Conservation (phyloP, 257 asterid genomes). For the Parsonsia alboflavescens region DNA sequence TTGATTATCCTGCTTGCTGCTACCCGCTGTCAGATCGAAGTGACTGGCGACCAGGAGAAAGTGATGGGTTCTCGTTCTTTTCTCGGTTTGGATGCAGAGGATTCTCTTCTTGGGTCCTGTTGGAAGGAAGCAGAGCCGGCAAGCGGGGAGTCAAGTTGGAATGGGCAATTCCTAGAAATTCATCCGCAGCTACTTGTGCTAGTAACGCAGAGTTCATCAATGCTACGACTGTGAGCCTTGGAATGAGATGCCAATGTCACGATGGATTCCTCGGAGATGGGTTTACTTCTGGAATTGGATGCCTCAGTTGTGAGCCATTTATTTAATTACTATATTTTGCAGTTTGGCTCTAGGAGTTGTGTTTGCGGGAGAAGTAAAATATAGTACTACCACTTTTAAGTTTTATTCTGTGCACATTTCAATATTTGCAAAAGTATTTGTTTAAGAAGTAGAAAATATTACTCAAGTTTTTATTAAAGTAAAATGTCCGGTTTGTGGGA, state of each 20-base stretch:
- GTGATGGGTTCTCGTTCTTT: slow-evolving; percentile 33
- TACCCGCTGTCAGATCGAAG: slow-evolving; percentile 46
- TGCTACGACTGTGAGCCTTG: slow-evolving; percentile 45
- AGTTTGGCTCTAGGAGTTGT: neutral
- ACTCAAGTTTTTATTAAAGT: too few relatives aligned
- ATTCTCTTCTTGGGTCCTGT: slow-evolving; percentile 48
- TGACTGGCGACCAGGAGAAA: slow-evolving; percentile 37
- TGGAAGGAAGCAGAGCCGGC: slow-evolving; percentile 33
- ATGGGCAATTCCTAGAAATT: slow-evolving; percentile 58
- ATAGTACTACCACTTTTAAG: neutral
- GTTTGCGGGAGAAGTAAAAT: neutral
- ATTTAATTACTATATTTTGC: neutral
- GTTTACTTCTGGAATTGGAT: slow-evolving; percentile 46
- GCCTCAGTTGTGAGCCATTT: slow-evolving; percentile 48
- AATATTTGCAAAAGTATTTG: too few relatives aligned
- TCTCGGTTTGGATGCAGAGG: slow-evolving; percentile 58
- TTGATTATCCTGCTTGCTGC: slow-evolving; percentile 51
- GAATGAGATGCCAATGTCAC: slow-evolving; percentile 51
- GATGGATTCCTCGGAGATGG: slow-evolving; percentile 65
- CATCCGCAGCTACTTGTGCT: slow-evolving; percentile 35
- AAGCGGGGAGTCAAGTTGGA: slow-evolving; percentile 57
- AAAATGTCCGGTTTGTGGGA: too few relatives aligned
- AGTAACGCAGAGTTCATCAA: slow-evolving; percentile 35
- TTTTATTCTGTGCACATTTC: too few relatives aligned
- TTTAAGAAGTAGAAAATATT: too few relatives aligned